phyloP scores from a whole-genome alignment of 148 eudicot species.

The Cornus suecica region DNA sequence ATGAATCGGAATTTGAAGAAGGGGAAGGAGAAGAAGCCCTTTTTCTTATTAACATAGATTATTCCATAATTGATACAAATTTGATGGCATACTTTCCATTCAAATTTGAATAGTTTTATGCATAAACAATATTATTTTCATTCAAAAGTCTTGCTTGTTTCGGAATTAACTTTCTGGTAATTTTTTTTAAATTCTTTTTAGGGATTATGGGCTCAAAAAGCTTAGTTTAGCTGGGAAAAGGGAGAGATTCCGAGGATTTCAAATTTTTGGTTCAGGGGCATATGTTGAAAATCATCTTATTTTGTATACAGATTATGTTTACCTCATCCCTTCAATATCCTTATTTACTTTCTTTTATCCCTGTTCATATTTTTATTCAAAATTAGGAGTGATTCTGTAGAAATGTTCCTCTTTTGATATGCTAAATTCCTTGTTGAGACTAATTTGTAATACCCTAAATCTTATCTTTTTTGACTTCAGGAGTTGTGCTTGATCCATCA shows the following conservation, averaged over 20 bases:
- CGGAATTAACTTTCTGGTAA: background rate
- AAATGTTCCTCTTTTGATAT: background rate
- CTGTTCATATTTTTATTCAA: background rate
- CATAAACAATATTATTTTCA: background rate
- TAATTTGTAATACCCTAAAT: background rate
- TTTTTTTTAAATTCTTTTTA: background rate
- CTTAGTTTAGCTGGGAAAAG: background rate
- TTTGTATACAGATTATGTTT: no score
- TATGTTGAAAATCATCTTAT: background rate
- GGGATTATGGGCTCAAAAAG: background rate
- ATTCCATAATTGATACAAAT: no score
- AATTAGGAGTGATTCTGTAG: background rate
- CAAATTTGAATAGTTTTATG: no score
- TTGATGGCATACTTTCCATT: no score
- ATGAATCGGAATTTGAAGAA: no score
- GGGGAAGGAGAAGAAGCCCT: no score
- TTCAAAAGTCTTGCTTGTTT: slow-evolving; percentile 2
- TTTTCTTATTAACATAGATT: no score
- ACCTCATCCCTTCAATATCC: background rate
- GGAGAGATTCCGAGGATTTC: slow-evolving; percentile 4
- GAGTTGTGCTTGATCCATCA: slow-evolving; percentile 51
- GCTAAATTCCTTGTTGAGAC: slow-evolving; percentile 5
- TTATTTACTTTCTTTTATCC: background rate
- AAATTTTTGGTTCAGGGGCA: slow-evolving; percentile 23
- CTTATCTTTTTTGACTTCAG: slow-evolving; percentile 31